Base-by-base conservation (phyloP, 495 filamentous ascomycete species). In the Aspergillus avenaceus region DNA sequence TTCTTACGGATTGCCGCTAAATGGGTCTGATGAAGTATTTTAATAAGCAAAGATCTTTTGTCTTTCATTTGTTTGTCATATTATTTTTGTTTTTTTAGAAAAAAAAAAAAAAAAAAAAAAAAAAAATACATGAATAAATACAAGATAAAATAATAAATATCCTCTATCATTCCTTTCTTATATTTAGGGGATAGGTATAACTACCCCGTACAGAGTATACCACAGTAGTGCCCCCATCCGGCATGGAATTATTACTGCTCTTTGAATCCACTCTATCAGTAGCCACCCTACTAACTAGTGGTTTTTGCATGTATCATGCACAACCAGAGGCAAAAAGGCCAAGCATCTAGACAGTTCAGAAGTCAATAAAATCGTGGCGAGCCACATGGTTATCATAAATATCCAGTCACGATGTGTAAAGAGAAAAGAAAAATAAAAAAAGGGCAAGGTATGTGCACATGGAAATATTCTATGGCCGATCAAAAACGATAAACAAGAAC, bases 361-460 rank as follows among this genome's bases (percentile, higher is more conserved):
- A 31, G 45, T 47, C 45, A 47, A 38, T 47, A 27, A 47, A 26
- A 38, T 38, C 34, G 34, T 38, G 34, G 34, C 34, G 34, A 38
- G 34, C 45, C 45, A 38, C 45, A 47, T 47, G 31, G 45, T 47
- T 47, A 47, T 38, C 45, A 47, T 32, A 31, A 13, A 13, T 13
- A 31, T 11, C n/a, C 28, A 31, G 28, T 9, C 3, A 34, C 1
- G 4, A 34, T 34, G 31, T 13, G 18, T 18, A 38, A 19, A 38
- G 13, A 18, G 21, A 5, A n/a, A n/a, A n/a, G n/a, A n/a, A 34
- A 2, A 16, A 34, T 34, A 14, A 14, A 34, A 14, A 38, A 19
- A 38, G 13, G 34, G 21, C 16, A n/a, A n/a, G n/a, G n/a, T n/a
- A n/a, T n/a, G n/a, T n/a, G n/a, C n/a, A n/a, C n/a, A n/a, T n/a